Conservation (phyloP, 2,329 filamentous ascomycete species). For the Scopulariopsis brevicaulis region DNA sequence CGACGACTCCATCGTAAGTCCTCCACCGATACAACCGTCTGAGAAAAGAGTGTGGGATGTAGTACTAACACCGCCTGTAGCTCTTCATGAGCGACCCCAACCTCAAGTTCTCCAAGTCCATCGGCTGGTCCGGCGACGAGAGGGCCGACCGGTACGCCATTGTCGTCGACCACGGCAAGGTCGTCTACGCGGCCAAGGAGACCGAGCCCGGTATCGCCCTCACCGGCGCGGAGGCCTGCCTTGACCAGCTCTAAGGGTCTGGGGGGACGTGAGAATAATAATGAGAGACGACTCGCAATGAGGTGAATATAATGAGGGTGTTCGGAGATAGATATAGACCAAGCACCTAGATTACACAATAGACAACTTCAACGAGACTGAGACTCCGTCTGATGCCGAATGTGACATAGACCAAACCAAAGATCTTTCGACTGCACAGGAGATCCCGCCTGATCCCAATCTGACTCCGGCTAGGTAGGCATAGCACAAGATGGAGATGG, state of each 20-base stretch:
- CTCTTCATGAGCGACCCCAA: conserved; percentile 65
- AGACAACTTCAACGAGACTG: not conserved
- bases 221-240: conserved; percentile 39
- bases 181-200: conserved; percentile 72
- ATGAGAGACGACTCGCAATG: not conserved
- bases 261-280: not conserved
- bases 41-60: not conserved
- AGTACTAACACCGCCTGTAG: conserved; percentile 16
- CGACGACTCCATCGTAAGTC: conserved; percentile 49
- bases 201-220: conserved; percentile 31
- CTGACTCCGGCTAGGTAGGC: no score
- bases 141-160: conserved; percentile 72
- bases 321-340: not conserved
- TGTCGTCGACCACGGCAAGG: conserved; percentile 72
- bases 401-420: no score
- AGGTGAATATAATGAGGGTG: not conserved
- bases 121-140: conserved; percentile 67
- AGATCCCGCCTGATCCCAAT: no score
- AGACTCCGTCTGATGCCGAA: no score
- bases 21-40: not conserved
- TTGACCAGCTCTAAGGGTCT: conserved; percentile 35
- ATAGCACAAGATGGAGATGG: no score
- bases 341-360: conserved; percentile 1
- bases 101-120: conserved; percentile 62
- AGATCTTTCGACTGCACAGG: not conserved